Conservation (phyloP, 1,284 basidiomycete species). For the Boletus hoseneyae region DNA sequence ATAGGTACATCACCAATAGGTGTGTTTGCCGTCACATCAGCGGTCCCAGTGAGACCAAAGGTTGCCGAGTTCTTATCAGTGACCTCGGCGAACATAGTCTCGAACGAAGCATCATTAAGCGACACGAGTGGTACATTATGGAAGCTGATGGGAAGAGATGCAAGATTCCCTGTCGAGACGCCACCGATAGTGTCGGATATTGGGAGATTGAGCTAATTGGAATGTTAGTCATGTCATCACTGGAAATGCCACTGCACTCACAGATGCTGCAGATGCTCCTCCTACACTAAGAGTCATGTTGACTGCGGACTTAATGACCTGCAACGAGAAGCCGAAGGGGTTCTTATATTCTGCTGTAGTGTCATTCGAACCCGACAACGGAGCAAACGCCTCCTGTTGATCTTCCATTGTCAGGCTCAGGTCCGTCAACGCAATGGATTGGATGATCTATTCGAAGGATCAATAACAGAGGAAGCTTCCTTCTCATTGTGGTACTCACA, state of each 20-base stretch:
- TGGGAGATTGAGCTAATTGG: conserved; percentile 53
- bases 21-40: conserved; percentile 62
- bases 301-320: conserved; percentile 57
- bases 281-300: conserved; percentile 50
- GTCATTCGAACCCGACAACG: conserved; percentile 55
- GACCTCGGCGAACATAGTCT: conserved; percentile 55
- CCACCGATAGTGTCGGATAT: conserved; percentile 50
- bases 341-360: conserved; percentile 70
- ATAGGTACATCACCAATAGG: conserved; percentile 69
- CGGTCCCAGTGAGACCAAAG: conserved; percentile 55
- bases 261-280: conserved; percentile 55
- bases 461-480: neutral
- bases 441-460: conserved; percentile 50
- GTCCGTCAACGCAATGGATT: conserved; percentile 63
- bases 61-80: conserved; percentile 48
- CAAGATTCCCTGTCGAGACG: conserved; percentile 67
- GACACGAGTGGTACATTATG: conserved; percentile 54
- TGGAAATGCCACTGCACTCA: conserved; percentile 23
- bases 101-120: conserved; percentile 54
- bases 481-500: conserved; percentile 29
- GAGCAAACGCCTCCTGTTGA: conserved; percentile 53
- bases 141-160: conserved; percentile 55
- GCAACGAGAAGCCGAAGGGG: conserved; percentile 74
- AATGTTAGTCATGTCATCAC: conserved; percentile 7
- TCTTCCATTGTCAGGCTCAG: conserved; percentile 53